Conservation (phyloP, 2,329 filamentous ascomycete genomes). For the Seiridium cupressi region DNA sequence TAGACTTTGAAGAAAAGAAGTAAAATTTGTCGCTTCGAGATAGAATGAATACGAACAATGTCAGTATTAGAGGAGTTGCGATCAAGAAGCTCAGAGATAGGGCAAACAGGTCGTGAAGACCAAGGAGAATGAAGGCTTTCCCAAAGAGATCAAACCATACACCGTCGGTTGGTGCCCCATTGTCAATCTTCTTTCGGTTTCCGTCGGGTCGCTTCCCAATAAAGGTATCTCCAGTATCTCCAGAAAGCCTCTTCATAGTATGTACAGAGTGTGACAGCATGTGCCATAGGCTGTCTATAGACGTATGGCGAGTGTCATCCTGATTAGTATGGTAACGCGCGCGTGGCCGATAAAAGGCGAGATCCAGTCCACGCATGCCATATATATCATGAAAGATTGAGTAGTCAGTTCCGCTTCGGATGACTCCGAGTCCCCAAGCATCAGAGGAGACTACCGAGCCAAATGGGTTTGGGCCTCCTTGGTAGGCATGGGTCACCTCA, state of each 20-base stretch:
- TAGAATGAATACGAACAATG: constrained; percentile 67
- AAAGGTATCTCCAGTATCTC: constrained; percentile 66
- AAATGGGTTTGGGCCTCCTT: constrained; percentile 70
- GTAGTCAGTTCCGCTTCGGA: constrained; percentile 89
- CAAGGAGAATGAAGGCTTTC: constrained; percentile 72
- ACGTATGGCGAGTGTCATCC: constrained; percentile 80
- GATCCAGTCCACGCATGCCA: constrained; percentile 83
- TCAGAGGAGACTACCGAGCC: constrained; percentile 80
- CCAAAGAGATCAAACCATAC: constrained; percentile 97
- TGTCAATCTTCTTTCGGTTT: constrained; percentile 60
- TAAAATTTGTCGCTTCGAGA: constrained; percentile 80
- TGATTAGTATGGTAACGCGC: constrained; percentile 88
- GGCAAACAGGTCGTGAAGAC: constrained; percentile 80
- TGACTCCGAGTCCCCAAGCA: constrained; percentile 75
- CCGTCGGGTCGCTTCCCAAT: constrained; percentile 47
- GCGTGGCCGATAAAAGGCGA: constrained; percentile 87
- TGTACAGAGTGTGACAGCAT: constrained; percentile 85
- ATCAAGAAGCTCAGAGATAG: constrained; percentile 82
- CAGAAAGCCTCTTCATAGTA: constrained; percentile 70
- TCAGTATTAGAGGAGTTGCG: constrained; percentile 70
- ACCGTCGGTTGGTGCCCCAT: constrained; percentile 64
- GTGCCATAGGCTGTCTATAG: constrained; percentile 75
- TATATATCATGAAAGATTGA: constrained; percentile 74
- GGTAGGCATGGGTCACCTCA: constrained; percentile 80
- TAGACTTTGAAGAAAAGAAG: constrained; percentile 66